A percentile compares a stretch with the other conserved stretches of the same genome.
phyloP scores from a whole-genome alignment of 495 filamentous ascomycete genomes.

The Hyaloscypha bicolor region DNA sequence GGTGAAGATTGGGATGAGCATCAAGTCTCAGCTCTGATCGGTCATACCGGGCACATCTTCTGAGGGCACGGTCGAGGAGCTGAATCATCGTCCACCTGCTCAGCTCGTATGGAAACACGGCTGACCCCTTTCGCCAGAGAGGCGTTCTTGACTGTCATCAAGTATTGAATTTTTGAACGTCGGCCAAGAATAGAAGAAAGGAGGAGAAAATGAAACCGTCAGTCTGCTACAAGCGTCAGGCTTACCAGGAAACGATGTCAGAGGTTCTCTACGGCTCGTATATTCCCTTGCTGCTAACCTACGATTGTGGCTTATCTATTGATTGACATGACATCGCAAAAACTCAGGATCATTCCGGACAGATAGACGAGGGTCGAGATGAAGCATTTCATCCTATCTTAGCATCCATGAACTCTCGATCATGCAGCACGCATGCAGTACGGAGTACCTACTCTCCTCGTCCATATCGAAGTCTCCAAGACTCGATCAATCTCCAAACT shows the following conservation, averaged over 20 bases:
- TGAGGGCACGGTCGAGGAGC: not conserved
- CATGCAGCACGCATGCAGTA: slow-evolving; percentile 2
- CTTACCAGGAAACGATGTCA: not conserved
- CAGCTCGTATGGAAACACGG: not conserved
- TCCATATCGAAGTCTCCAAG: not conserved
- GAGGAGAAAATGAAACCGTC: not conserved
- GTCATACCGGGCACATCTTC: slow-evolving; percentile 7
- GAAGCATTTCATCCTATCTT: slow-evolving; percentile 11
- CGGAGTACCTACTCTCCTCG: not conserved
- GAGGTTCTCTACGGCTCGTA: not conserved
- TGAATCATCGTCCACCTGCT: not conserved
- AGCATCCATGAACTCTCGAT: slow-evolving; percentile 2
- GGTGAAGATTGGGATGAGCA: slow-evolving; percentile 11
- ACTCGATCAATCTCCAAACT: not conserved
- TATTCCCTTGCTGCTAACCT: not conserved
- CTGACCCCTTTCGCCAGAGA: not conserved
- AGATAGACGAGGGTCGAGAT: not conserved
- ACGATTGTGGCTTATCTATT: not conserved
- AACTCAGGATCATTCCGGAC: not conserved
- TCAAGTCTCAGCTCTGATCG: slow-evolving; percentile 19
- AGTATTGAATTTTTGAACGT: not conserved
- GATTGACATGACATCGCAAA: not conserved
- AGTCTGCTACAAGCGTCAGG: not conserved
- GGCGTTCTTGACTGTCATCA: not conserved
- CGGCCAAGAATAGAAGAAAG: not conserved